Percentiles rank a stretch among this genome's conserved stretches.
phyloP scores from a whole-genome alignment of 495 filamentous ascomycete genomes.

The Cetradonia linearis region DNA sequence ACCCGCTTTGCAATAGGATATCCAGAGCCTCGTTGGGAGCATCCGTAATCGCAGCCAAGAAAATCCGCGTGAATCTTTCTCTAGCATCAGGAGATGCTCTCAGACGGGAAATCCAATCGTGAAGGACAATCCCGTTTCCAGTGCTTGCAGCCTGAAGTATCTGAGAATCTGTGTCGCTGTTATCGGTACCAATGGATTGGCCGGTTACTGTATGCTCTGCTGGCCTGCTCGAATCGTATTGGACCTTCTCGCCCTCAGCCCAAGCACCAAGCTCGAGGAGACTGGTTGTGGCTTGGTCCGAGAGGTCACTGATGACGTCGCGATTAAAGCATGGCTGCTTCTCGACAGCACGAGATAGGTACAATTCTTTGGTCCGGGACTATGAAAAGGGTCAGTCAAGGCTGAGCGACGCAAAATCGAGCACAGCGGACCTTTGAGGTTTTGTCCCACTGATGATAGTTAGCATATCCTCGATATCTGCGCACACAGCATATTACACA shows the following conservation, averaged over 20 bases:
- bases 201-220: conserved; percentile 52
- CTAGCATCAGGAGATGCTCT: conserved; percentile 44
- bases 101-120: conserved; percentile 53
- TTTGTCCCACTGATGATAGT: conserved; percentile 72
- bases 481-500: conserved; percentile 26
- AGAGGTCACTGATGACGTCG: conserved; percentile 88
- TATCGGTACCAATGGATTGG: conserved; percentile 59
- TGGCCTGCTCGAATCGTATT: conserved; percentile 54
- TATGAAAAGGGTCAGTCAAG: conserved; percentile 28
- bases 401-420: conserved; percentile 13
- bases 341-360: conserved; percentile 89
- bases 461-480: conserved; percentile 18
- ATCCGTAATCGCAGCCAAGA: conserved; percentile 76
- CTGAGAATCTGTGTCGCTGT: conserved; percentile 77
- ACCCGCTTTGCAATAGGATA: conserved; percentile 63
- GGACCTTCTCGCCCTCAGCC: conserved; percentile 89
- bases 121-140: conserved; percentile 53
- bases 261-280: conserved; percentile 87
- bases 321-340: conserved; percentile 97
- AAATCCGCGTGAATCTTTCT: conserved; percentile 76
- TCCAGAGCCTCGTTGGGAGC: conserved; percentile 68
- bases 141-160: conserved; percentile 76
- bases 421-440: conserved; percentile 67
- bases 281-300: conserved; percentile 89
- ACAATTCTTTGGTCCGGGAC: conserved; percentile 95